Percentiles rank a stretch among this genome's conserved stretches.
phyloP scores from a whole-genome alignment of 768 basidiomycete species.

The Pleurotus citrinopileatus region DNA sequence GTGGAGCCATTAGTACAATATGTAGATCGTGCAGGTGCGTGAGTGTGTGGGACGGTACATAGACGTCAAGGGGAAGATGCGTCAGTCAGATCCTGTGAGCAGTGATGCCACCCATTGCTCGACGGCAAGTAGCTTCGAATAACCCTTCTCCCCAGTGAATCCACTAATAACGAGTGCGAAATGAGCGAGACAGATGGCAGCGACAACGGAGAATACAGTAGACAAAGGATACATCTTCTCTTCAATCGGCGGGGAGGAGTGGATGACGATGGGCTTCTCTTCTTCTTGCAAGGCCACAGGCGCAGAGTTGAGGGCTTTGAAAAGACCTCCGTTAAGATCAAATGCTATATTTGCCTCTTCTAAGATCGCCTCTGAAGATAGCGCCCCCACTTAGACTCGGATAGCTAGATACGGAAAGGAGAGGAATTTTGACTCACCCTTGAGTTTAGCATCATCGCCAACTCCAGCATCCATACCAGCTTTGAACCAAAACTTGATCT shows the following conservation, averaged over 20 bases:
- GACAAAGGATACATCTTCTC: slow-evolving; percentile 18
- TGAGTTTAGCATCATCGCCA: slow-evolving; percentile 34
- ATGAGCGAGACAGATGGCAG: slow-evolving; percentile 45
- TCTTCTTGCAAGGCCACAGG: slow-evolving; percentile 34
- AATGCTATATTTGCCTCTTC: slow-evolving; percentile 51
- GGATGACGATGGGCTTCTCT: slow-evolving; percentile 21
- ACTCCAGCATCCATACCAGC: slow-evolving; percentile 52
- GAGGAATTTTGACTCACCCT: slow-evolving; percentile 30
- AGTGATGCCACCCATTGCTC: slow-evolving; percentile 33
- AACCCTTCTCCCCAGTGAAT: slow-evolving; percentile 43
- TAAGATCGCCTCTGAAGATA: slow-evolving; percentile 35
- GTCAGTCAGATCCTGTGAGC: slow-evolving; percentile 1
- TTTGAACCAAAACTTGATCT: slow-evolving; percentile 73
- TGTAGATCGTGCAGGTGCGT: slow-evolving; percentile 13
- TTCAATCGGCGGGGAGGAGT: background rate
- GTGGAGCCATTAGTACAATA: slow-evolving; percentile 4
- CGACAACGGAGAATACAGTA: slow-evolving; percentile 18
- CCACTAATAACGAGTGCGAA: slow-evolving; percentile 44
- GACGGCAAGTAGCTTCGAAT: slow-evolving; percentile 40
- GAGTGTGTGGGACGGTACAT: background rate
- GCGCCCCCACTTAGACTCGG: too few relatives aligned
- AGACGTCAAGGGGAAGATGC: background rate
- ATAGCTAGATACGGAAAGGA: background rate
- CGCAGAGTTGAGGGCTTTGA: slow-evolving; percentile 34
- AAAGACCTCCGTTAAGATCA: slow-evolving; percentile 43